Base-by-base conservation (phyloP, 1,284 basidiomycete genomes). In the Trichosporon ovoides region DNA sequence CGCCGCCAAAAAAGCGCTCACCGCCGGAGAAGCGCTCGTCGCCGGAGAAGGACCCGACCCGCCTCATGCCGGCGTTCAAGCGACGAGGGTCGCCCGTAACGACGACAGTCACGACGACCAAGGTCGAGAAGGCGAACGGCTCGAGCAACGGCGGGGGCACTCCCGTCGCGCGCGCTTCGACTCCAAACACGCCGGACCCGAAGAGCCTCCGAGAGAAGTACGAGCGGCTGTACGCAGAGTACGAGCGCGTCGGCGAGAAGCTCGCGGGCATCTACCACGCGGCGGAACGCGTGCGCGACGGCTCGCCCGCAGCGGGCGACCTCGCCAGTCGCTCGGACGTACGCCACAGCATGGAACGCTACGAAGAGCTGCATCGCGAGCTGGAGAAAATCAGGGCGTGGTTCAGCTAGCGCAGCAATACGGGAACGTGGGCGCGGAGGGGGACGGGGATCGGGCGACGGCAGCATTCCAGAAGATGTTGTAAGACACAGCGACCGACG, bases 291-390 rank as follows among this genome's bases (percentile, higher is more conserved):
- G 56, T 63, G 35, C 53, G 61, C 11, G 56, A 60, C 2, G 61
- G 61, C 19, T 54, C 34, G 10, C 52, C 46, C 11, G 43, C 53
- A 7, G 53, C 61, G 1, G 51, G 22, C 9, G 40, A 49, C 5
- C 49, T 54, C 11, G 31, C 48, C 10, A 38, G 28, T 36, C 56
- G 65, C 48, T 48, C 56, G 3, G 70, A 73, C 18, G 51, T 63
- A 22, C 31, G 68, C 38, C 38, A 53, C 33, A 68, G 67, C 58
- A 69, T 69, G 1, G 54, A 52, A 12, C 67, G 68, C 55, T 75
- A 66, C 64, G 62, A 72, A 40, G 70, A 65, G 56, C 70, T 68
- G 70, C 72, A 75, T 59, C 56, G 58, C 16, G 72, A 74, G 62
- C 60, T 75, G 55, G 63, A 64, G 46, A 65, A 61, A 11, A 73